A percentile compares a stretch with the other conserved stretches of the same genome.
Conservation (phyloP, 2,329 filamentous ascomycete genomes). For the Podosphaera fusca region DNA sequence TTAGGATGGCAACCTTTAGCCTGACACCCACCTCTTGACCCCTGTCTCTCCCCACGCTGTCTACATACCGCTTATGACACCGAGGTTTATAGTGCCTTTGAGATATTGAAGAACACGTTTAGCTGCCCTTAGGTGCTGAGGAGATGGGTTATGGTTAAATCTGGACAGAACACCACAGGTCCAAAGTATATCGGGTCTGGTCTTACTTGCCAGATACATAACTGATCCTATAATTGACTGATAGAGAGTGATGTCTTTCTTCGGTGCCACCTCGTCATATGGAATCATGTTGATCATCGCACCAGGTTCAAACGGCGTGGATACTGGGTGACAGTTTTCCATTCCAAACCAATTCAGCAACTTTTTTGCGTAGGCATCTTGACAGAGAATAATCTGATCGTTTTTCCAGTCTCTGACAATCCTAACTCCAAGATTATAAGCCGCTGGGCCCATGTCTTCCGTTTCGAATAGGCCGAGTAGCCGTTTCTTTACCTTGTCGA, state of each 20-base stretch:
- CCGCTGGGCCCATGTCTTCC: neutral
- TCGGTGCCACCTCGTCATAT: neutral
- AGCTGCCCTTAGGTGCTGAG: neutral
- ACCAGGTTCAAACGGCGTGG: neutral
- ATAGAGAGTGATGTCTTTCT: neutral
- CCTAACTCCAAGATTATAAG: neutral
- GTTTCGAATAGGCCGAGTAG: neutral
- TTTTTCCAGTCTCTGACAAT: neutral
- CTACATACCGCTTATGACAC: too few species aligned
- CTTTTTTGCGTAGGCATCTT: neutral
- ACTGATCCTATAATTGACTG: conserved; percentile 1
- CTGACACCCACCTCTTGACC: too few species aligned
- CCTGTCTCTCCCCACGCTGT: too few species aligned
- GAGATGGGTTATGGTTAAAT: conserved; percentile 1
- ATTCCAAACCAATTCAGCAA: neutral
- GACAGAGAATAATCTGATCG: neutral
- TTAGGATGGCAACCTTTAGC: too few species aligned
- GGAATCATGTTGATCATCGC: neutral
- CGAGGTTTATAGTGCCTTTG: neutral
- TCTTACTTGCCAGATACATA: neutral
- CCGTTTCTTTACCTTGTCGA: neutral
- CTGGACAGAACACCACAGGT: neutral
- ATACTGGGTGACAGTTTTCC: neutral
- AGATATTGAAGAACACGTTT: neutral
- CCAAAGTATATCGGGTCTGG: neutral